Percentiles rank a stretch among this genome's conserved stretches.
Conservation (phyloP, 345 rosid genomes). For the Mallotus nudiflorus region DNA sequence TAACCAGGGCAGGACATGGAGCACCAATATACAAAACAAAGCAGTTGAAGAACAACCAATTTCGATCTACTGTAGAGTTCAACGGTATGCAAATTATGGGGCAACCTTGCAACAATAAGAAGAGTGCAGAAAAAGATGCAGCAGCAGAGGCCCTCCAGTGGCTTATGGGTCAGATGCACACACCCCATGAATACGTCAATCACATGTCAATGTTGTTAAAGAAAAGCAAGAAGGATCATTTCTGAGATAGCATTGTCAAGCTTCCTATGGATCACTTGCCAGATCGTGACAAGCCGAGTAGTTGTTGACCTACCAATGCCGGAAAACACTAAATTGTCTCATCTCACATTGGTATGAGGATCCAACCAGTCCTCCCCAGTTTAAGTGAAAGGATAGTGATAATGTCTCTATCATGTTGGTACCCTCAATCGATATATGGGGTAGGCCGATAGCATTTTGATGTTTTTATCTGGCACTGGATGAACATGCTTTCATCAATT, state of each 20-base stretch:
- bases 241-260: conserved; percentile 21
- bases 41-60: conserved; percentile 71
- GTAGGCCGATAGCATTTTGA: too few species aligned
- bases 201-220: conserved; percentile 72
- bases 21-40: conserved; percentile 71
- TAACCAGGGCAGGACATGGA: conserved; percentile 74
- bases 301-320: not conserved
- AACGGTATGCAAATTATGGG: conserved; percentile 75
- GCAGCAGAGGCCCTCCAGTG: conserved; percentile 88
- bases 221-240: conserved; percentile 70
- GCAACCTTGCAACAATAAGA: conserved; percentile 82
- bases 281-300: not conserved
- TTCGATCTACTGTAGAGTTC: conserved; percentile 70
- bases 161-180: conserved; percentile 58
- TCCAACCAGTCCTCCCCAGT: not conserved
- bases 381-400: not conserved
- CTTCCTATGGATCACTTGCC: conserved; percentile 1
- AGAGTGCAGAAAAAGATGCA: conserved; percentile 93
- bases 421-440: conserved; percentile 1
- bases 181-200: conserved; percentile 47
- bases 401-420: not conserved
- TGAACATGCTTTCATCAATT: not conserved
- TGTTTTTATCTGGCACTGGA: not conserved
- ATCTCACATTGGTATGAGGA: not conserved
- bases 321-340: not conserved